Evolutionary conservation across 257 asterid species (phyloP), one percentile per base, ranked within the genome.

Genomic region (Solanum sparsipilum): DNA sequence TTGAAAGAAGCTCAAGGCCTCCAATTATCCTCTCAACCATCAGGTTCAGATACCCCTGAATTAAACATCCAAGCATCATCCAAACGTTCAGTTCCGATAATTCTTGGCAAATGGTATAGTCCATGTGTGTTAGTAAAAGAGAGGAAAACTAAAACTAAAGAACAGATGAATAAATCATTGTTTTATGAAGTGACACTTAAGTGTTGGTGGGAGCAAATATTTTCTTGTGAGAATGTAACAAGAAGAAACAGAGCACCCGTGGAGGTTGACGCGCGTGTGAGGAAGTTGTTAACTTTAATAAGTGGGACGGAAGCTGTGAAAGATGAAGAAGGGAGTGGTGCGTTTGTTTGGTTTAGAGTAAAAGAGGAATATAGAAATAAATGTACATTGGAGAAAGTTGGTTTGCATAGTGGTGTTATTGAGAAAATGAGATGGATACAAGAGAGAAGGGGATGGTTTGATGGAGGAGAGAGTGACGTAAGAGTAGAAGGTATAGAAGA

Each of bases 191-290:
- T 93, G 90, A 93, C 95, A 31, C 92, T 95, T 5, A 93, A 96
- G 93, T 92, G 88, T 38, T 94, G 98, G 98, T 96, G 98, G 98
- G 98, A 96, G 85, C 88, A 89, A 86, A 92, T 96, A 81, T 93
- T 92, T 38, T 84, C 88, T 1, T 91, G 90, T 31, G 93, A 92
- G 73, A 95, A 94, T 12, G 92, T 88, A 41, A 85, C 90, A 15
- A 27, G 67, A 16, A 35, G 20, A 20, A 68, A 48, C 12, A 29
- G 27, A 48, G 86, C 86, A 9, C 71, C 20, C 0, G 95, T 95
- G 38, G 91, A 58, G 4, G 89, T 96, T 20, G 89, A 93, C 87
- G 92, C 92, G 5, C 87, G 90, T 15, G 94, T 96, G 81, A 94
- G 86, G 88, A 94, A 92, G 89, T 71, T 92, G 89, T n/a, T 91